Evolutionary conservation across 805 yeast species (phyloP).

Genomic region (Wickerhamomyces rabaulensis): DNA sequence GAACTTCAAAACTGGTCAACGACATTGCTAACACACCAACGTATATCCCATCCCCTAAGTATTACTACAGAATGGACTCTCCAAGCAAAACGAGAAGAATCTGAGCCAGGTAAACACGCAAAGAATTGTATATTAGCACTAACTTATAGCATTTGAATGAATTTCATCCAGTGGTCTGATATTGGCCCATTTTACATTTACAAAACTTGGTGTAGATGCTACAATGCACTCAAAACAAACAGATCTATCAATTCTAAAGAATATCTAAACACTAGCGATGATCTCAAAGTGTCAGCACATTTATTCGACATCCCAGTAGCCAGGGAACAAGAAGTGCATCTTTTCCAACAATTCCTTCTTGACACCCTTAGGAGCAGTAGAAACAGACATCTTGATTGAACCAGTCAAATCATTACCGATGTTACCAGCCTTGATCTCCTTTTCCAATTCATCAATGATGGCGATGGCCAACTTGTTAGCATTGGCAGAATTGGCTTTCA

Average conservation of each 20-base stretch:
- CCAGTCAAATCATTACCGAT: constrained; percentile 72
- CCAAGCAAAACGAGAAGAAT: constrained; percentile 26
- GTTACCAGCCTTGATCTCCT: constrained; percentile 49
- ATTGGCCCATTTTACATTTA: neutral
- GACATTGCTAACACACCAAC: constrained; percentile 17
- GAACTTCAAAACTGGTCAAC: neutral
- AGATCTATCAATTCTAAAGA: neutral
- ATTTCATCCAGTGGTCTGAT: neutral
- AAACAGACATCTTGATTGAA: constrained; percentile 73
- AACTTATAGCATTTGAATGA: neutral
- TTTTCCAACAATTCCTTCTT: constrained; percentile 68
- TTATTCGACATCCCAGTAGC: constrained; percentile 52
- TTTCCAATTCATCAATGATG: constrained; percentile 62
- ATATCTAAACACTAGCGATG: neutral
- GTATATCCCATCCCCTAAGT: constrained; percentile 26
- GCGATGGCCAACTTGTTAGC: constrained; percentile 74
- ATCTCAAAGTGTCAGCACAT: no score
- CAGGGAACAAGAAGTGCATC: constrained; percentile 86
- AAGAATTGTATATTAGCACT: neutral
- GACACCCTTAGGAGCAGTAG: constrained; percentile 71
- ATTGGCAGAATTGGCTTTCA: constrained; percentile 80
- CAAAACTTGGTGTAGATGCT: neutral
- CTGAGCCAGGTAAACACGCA: neutral
- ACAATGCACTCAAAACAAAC: no score
- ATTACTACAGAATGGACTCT: constrained; percentile 26